These are phyloP conservation scores for Aurantiochytrium sp. DNA, from an alignment of 108 stramenopile species.

Conservation along the genomic window DNA sequence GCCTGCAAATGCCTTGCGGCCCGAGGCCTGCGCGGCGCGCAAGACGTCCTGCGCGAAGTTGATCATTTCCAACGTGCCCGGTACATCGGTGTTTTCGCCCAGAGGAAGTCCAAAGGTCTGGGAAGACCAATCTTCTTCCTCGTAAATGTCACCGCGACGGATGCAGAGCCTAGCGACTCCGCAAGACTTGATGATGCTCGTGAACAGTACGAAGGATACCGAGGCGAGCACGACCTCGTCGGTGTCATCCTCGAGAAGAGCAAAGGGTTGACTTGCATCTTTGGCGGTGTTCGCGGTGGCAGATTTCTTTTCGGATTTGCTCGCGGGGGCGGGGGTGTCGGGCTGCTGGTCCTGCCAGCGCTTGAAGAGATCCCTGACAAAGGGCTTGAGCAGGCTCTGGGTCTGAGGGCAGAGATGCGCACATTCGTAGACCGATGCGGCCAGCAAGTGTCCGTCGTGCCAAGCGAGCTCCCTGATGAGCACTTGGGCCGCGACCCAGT, in stretches of 20 bases:
- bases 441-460: slow-evolving; percentile 3
- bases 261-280: neutral
- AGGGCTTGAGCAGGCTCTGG: neutral
- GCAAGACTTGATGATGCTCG: neutral
- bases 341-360: neutral
- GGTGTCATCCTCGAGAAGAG: neutral
- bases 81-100: neutral
- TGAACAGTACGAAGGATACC: neutral
- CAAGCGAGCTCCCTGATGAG: neutral
- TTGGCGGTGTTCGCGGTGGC: neutral
- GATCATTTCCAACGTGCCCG: neutral
- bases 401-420: neutral
- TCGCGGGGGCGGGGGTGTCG: neutral
- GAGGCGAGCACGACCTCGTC: neutral
- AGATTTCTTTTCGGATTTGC: neutral
- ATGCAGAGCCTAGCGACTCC: neutral
- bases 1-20: neutral
- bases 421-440: neutral
- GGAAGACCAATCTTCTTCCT: neutral
- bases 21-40: neutral
- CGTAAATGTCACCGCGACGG: neutral
- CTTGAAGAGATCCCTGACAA: neutral
- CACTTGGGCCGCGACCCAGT: neutral
- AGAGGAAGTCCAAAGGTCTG: neutral
- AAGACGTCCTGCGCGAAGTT: neutral